Evolutionary conservation across 1,139 yeast genomes (phyloP).

Genomic region (Yamadazyma mexicana): DNA sequence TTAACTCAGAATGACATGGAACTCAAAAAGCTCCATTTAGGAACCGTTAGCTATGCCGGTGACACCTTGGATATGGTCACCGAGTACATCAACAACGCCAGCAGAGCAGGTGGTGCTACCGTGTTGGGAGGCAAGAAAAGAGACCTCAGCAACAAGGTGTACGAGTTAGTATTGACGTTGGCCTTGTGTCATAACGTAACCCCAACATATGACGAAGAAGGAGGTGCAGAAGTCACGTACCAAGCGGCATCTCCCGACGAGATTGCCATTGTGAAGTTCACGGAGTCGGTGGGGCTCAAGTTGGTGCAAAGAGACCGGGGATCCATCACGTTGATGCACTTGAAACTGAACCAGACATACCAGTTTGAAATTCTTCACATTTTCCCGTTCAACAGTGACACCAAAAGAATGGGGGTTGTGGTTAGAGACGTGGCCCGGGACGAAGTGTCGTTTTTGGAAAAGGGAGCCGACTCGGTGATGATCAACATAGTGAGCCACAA

Average conservation of each 20-base stretch:
- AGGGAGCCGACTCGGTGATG: constrained; percentile 98
- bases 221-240: constrained; percentile 48
- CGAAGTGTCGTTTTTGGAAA: constrained; percentile 81
- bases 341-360: constrained; percentile 51
- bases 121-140: constrained; percentile 24
- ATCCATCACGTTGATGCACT: constrained; percentile 66
- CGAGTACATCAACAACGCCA: constrained; percentile 53
- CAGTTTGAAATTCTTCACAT: constrained; percentile 72
- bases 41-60: constrained; percentile 87
- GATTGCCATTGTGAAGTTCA: constrained; percentile 92
- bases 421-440: constrained; percentile 61
- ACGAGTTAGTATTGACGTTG: constrained; percentile 77
- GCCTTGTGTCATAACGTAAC: constrained; percentile 97
- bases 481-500: constrained; percentile 74
- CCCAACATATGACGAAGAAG: constrained; percentile 26
- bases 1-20: constrained; percentile 98
- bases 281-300: constrained; percentile 81
- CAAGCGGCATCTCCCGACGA: constrained; percentile 99
- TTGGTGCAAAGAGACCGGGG: constrained; percentile 79
- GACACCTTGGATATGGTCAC: constrained; percentile 90
- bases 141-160: constrained; percentile 72
- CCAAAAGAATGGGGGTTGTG: constrained; percentile 94
- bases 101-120: constrained; percentile 17
- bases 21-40: constrained; percentile 86
- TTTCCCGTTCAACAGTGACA: constrained; percentile 94